These are phyloP conservation scores for Zoysia japonica DNA, from an alignment of 176 grass and related monocot genomes.

Conservation along the genomic window DNA sequence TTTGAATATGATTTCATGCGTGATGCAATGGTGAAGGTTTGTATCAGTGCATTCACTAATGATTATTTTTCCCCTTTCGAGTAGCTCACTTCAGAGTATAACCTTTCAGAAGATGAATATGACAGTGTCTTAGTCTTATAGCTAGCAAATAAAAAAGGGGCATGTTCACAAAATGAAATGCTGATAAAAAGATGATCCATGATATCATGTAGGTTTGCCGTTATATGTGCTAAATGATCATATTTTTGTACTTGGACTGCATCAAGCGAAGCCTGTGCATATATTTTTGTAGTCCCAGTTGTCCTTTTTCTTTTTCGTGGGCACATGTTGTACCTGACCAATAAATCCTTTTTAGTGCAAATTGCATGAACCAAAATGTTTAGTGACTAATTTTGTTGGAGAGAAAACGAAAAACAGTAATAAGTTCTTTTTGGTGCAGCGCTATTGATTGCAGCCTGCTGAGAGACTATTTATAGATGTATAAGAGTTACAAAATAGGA, in stretches of 20 bases:
- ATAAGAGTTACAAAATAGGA: too few species aligned
- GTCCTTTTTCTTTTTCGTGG: background rate
- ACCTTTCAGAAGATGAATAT: background rate
- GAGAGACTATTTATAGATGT: too few species aligned
- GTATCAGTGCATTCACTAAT: conserved; percentile 40
- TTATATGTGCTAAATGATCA: background rate
- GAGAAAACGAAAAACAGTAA: too few species aligned
- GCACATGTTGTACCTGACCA: too few species aligned
- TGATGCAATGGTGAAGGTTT: conserved; percentile 98
- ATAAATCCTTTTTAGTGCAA: background rate
- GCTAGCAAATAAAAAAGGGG: background rate
- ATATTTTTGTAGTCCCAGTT: background rate
- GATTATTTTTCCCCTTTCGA: background rate
- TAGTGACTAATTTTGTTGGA: background rate
- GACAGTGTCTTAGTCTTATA: conserved; percentile 10
- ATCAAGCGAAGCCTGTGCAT: background rate
- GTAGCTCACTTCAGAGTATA: background rate
- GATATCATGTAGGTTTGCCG: background rate
- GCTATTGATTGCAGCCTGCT: too few species aligned
- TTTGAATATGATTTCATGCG: conserved; percentile 99
- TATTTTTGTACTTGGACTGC: background rate
- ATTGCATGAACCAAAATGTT: background rate
- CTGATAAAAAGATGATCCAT: background rate
- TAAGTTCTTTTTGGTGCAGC: too few species aligned
- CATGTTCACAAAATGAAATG: too few species aligned